These are phyloP conservation scores for Gossypium ekmanianum DNA, from an alignment of 345 rosid species.

Conservation along the genomic window DNA sequence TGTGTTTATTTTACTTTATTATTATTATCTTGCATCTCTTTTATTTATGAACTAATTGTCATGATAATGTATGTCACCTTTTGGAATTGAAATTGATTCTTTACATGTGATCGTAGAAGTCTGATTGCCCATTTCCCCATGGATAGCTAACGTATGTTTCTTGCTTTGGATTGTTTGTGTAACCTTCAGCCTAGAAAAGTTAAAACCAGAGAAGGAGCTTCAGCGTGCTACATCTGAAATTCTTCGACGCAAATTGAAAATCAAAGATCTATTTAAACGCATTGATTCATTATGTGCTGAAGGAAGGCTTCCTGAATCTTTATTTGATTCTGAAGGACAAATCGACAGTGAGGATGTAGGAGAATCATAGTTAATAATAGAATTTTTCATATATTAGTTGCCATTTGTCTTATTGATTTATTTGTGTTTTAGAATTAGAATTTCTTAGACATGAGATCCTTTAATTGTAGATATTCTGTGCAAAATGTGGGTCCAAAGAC, in stretches of 20 bases:
- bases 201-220: slow-evolving; percentile 94
- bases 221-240: slow-evolving; percentile 87
- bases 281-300: slow-evolving; percentile 69
- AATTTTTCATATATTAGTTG: slow-evolving; percentile 1
- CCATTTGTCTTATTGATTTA: slow-evolving; percentile 1
- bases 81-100: background rate
- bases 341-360: slow-evolving; percentile 96
- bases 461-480: slow-evolving; percentile 81
- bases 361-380: slow-evolving; percentile 20
- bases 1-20: slow-evolving; percentile 26
- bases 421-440: slow-evolving; percentile 17
- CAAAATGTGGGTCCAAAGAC: slow-evolving; percentile 93
- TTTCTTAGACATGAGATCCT: slow-evolving; percentile 27
- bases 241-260: slow-evolving; percentile 44
- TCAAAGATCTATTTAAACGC: slow-evolving; percentile 75
- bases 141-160: background rate
- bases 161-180: slow-evolving; percentile 13
- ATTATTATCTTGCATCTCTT: background rate
- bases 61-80: background rate
- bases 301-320: slow-evolving; percentile 74
- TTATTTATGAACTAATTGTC: background rate
- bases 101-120: background rate
- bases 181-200: slow-evolving; percentile 69
- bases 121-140: slow-evolving; percentile 2
- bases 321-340: slow-evolving; percentile 89